Percentiles rank a stretch among this genome's conserved stretches.
phyloP scores from a whole-genome alignment of 2,329 filamentous ascomycete species.

The Aspergillus arachidicola region DNA sequence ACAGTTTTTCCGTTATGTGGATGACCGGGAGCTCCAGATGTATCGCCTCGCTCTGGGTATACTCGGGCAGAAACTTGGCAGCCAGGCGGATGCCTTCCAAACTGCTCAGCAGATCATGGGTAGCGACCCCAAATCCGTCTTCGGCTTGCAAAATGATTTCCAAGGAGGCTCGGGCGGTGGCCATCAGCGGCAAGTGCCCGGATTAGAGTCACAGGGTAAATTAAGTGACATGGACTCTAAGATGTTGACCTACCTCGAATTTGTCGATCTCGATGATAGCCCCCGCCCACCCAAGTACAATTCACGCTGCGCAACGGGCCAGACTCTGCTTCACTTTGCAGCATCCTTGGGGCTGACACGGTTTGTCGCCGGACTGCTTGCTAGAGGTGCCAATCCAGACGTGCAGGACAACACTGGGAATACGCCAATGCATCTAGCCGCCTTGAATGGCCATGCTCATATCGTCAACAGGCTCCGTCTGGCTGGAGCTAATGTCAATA shows the following conservation, averaged over 20 bases:
- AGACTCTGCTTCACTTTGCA: slow-evolving; percentile 80
- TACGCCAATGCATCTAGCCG: slow-evolving; percentile 79
- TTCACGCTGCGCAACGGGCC: slow-evolving; percentile 65
- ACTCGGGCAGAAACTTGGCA: slow-evolving; percentile 50
- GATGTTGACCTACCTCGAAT: slow-evolving; percentile 73
- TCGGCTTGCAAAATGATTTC: slow-evolving; percentile 48
- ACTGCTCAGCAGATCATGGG: slow-evolving; percentile 53
- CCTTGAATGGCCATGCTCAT: slow-evolving; percentile 72
- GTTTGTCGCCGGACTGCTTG: slow-evolving; percentile 75
- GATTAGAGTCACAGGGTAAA: slow-evolving; percentile 47
- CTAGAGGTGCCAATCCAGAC: slow-evolving; percentile 76
- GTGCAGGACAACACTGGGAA: slow-evolving; percentile 77
- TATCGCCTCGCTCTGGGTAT: slow-evolving; percentile 48
- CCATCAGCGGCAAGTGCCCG: slow-evolving; percentile 49
- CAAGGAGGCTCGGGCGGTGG: slow-evolving; percentile 46
- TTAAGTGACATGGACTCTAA: slow-evolving; percentile 63
- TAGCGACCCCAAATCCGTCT: slow-evolving; percentile 50
- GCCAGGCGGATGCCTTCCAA: slow-evolving; percentile 51
- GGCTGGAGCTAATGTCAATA: slow-evolving; percentile 70
- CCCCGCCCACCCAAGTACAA: slow-evolving; percentile 69
- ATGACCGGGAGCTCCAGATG: slow-evolving; percentile 52
- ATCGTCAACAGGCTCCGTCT: slow-evolving; percentile 76
- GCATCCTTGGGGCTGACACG: slow-evolving; percentile 74
- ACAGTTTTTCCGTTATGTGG: slow-evolving; percentile 69
- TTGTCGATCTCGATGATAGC: slow-evolving; percentile 77